phyloP scores from a whole-genome alignment of 2,329 filamentous ascomycete genomes.

The Fusarium sp. region DNA sequence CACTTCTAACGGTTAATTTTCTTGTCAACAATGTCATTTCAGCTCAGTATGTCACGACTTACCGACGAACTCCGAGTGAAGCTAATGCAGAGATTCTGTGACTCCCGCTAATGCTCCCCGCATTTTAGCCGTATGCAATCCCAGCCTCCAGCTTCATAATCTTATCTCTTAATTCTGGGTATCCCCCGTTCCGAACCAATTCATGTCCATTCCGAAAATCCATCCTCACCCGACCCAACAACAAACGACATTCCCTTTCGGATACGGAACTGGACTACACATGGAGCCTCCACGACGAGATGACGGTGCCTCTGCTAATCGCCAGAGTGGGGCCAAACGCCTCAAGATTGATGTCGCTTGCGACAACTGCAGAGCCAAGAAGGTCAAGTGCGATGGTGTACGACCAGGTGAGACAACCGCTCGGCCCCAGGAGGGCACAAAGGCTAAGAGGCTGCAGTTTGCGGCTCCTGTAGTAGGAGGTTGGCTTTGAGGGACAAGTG shows the following conservation, averaged over 20 bases:
- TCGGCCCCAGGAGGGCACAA: no score
- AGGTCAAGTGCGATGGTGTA: conserved; percentile 55
- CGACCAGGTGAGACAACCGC: conserved; percentile 46
- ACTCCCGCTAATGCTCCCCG: background rate
- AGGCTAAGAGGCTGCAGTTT: conserved; percentile 38
- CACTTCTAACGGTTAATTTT: no score
- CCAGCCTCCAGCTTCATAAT: background rate
- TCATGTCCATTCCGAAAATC: conserved; percentile 12
- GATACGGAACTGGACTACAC: background rate
- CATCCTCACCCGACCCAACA: background rate
- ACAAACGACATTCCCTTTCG: background rate
- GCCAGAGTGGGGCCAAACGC: conserved; percentile 45
- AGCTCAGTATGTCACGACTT: background rate
- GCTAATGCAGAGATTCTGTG: background rate
- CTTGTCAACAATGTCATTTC: background rate
- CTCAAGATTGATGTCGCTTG: conserved; percentile 57
- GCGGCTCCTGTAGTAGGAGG: conserved; percentile 46
- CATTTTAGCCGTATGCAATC: background rate
- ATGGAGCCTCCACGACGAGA: conserved; percentile 30
- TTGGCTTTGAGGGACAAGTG: conserved; percentile 43
- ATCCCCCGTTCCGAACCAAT: conserved; percentile 18
- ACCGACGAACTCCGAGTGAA: background rate
- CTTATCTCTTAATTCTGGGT: background rate
- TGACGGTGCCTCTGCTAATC: background rate
- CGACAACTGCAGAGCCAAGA: conserved; percentile 53